Conservation (phyloP, 2,329 filamentous ascomycete genomes). For the Fusarium vanettenii region DNA sequence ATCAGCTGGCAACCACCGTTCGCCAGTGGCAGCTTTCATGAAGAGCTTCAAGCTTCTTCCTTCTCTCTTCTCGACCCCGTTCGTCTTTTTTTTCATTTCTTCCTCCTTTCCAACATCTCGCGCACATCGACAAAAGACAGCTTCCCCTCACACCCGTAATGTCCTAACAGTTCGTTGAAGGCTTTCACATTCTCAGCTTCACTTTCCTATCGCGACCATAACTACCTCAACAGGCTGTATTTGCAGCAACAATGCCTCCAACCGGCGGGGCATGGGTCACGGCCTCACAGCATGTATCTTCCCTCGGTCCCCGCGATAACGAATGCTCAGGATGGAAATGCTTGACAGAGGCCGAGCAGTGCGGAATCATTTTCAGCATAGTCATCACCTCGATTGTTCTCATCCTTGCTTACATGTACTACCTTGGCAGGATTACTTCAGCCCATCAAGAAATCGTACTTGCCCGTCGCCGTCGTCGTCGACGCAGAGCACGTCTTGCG, state of each 20-base stretch:
- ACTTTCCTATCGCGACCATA: not conserved
- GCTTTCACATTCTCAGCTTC: not conserved
- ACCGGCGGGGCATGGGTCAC: not conserved
- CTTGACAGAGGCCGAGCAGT: slow-evolving; percentile 50
- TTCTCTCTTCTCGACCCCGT: not conserved
- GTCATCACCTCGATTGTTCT: slow-evolving; percentile 45
- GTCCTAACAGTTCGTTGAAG: not conserved
- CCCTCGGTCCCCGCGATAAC: not conserved
- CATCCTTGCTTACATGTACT: slow-evolving; percentile 50
- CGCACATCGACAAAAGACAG: not conserved
- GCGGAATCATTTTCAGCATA: slow-evolving; percentile 54
- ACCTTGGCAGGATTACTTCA: slow-evolving; percentile 41
- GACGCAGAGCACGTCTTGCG: slow-evolving; percentile 6
- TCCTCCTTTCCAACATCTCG: not conserved
- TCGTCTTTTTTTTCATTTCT: not conserved
- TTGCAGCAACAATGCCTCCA: not conserved
- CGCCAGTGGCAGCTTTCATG: not conserved
- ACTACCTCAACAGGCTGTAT: not conserved
- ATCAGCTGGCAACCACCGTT: slow-evolving; percentile 26
- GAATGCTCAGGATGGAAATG: slow-evolving; percentile 53
- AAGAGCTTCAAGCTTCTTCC: not conserved
- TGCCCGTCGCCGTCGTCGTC: slow-evolving; percentile 12
- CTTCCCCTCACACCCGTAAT: not conserved
- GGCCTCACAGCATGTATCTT: not conserved
- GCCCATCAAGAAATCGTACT: slow-evolving; percentile 25